Evolutionary conservation across 1,139 yeast genomes (phyloP).

Genomic region (Kurtzmaniella quercitrusa): DNA sequence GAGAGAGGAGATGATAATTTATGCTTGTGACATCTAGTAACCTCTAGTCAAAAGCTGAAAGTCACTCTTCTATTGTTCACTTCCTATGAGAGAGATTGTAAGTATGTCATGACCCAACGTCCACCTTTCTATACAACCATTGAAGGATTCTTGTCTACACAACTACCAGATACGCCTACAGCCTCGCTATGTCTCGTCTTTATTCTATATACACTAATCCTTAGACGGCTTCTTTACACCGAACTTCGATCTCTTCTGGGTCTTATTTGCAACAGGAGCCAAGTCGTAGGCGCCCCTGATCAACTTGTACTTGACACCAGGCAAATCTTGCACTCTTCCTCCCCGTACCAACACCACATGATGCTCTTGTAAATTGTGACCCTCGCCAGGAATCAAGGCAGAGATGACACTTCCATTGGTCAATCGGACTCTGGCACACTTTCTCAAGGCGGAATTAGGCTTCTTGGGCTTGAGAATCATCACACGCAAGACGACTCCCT

Average conservation of each 20-base stretch:
- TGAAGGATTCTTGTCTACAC: too few species aligned
- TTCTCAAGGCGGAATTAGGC: conserved; percentile 97
- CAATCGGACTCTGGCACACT: conserved; percentile 91
- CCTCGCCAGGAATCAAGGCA: conserved; percentile 97
- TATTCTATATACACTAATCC: conserved; percentile 8
- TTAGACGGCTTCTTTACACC: conserved; percentile 81
- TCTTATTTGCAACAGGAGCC: conserved; percentile 92
- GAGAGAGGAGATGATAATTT: too few species aligned
- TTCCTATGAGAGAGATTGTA: too few species aligned
- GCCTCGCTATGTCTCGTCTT: background rate
- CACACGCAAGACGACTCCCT: conserved; percentile 92
- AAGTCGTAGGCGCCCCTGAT: conserved; percentile 93
- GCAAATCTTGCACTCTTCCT: conserved; percentile 96
- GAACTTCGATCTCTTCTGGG: conserved; percentile 84
- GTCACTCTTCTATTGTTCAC: too few species aligned
- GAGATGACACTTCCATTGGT: conserved; percentile 86
- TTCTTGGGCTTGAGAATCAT: conserved; percentile 96
- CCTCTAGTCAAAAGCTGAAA: too few species aligned
- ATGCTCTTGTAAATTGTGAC: conserved; percentile 98
- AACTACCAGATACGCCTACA: too few species aligned
- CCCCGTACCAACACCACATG: conserved; percentile 95
- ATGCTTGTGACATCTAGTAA: too few species aligned
- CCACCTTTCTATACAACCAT: too few species aligned
- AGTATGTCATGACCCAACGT: too few species aligned
- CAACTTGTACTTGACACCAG: conserved; percentile 94